Evolutionary conservation across 2,329 filamentous ascomycete genomes (phyloP).

Genomic region (Paecilomyces niveus): DNA sequence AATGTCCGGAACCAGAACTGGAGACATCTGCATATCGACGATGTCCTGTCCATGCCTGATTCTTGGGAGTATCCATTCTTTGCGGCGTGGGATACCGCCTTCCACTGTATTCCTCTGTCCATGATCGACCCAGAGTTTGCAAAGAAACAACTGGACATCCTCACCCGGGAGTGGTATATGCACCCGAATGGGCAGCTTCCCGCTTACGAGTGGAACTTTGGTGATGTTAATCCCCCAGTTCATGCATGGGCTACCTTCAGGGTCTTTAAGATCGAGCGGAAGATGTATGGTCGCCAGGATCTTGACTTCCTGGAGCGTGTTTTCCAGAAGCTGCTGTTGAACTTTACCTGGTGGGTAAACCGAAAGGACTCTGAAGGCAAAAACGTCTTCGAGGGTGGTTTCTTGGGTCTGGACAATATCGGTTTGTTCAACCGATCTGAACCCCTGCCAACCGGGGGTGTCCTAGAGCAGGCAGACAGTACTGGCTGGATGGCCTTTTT

Average conservation of each 20-base stretch:
- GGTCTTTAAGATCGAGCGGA: conserved; percentile 96
- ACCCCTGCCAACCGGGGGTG: conserved; percentile 84
- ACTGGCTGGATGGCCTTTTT: conserved; percentile 99
- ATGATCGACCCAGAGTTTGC: conserved; percentile 98
- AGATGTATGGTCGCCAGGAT: conserved; percentile 91
- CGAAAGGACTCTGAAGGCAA: conserved; percentile 91
- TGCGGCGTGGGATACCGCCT: conserved; percentile 93
- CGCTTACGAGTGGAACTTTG: conserved; percentile 95
- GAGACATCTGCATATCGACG: conserved; percentile 92
- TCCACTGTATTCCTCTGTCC: conserved; percentile 89
- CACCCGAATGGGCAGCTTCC: conserved; percentile 94
- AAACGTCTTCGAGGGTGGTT: conserved; percentile 95
- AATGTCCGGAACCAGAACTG: conserved; percentile 78
- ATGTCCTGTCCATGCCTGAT: conserved; percentile 95
- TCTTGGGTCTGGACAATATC: conserved; percentile 93
- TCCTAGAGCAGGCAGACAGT: conserved; percentile 92
- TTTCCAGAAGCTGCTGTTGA: conserved; percentile 90
- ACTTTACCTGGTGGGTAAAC: conserved; percentile 99
- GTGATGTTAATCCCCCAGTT: conserved; percentile 92
- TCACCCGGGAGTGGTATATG: conserved; percentile 98
- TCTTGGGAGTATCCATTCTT: conserved; percentile 99
- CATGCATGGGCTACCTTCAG: conserved; percentile 95
- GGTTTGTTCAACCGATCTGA: conserved; percentile 96
- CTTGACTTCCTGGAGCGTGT: conserved; percentile 92
- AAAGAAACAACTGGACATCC: conserved; percentile 94